Evolutionary conservation across 2,329 filamentous ascomycete species (phyloP), one percentile per base, ranked within the genome.

Genomic region (Aurifilum marmelostoma): DNA sequence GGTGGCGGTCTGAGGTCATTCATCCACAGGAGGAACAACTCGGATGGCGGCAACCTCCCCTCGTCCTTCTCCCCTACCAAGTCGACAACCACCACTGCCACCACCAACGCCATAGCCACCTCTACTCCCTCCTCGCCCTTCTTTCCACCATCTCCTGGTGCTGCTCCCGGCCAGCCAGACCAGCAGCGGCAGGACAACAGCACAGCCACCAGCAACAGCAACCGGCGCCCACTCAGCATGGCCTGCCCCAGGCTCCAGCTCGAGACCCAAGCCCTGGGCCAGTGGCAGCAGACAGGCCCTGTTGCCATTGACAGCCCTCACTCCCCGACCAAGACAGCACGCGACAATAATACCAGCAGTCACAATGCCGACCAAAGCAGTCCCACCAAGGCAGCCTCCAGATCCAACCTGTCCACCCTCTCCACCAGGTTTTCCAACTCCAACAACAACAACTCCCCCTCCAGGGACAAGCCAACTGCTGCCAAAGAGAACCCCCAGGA

Each of bases 401-500:
- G 86, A 75, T 81, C 78, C 69, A 79, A 77, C 18, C 77, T 83
- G 67, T 79, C 79, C 70, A 79, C 77, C 61, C 78, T 85, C 29
- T 82, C 83, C 56, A 72, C 76, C 69, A 83, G 79, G 65, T 73
- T 75, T 29, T 79, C 80, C 43, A n/a, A 11, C 32, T 79, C 80
- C 43, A n/a, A 11, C 43, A n/a, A 47, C 43, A n/a, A 18, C 21
- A 7, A 18, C 43, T 47, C 43, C 8, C 21, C 43, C 43, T 47
- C 43, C 68, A 83, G 83, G 73, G 75, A 77, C 41, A 75, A 74
- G 67, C 32, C 58, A 16, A 5, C 32, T n/a, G 32, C 73, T 56
- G 79, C 79, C 50, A 77, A 79, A 70, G 84, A 86, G 65, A 73
- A 80, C 32, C 86, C 86, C 54, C 84, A 85, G 14, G 84, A 84